A percentile compares a stretch with the other conserved stretches of the same genome.
phyloP scores from a whole-genome alignment of 441 rosid genomes.

The Cnidoscolus chayamansa region DNA sequence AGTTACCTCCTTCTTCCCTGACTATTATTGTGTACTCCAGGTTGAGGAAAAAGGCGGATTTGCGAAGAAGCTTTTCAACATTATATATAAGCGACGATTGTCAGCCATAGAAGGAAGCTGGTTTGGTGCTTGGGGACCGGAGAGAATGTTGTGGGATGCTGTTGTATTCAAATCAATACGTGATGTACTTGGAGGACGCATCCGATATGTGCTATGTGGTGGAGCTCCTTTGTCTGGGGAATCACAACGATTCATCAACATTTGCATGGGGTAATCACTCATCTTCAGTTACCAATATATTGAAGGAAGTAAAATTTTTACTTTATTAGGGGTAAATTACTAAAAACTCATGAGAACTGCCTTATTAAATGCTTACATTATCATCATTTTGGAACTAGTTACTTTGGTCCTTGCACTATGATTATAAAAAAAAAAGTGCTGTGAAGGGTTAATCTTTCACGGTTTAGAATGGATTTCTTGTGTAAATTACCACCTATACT shows the following conservation, averaged over 20 bases:
- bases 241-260: slow-evolving; percentile 86
- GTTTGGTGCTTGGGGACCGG: slow-evolving; percentile 95
- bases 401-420: no score
- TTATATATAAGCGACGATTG: slow-evolving; percentile 64
- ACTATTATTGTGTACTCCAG: slow-evolving; percentile 33
- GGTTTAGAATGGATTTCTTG: no score
- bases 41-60: slow-evolving; percentile 80
- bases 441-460: no score
- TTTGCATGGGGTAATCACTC: slow-evolving; percentile 78
- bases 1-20: slow-evolving; percentile 13
- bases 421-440: no score
- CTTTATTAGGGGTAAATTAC: background rate
- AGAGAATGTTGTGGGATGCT: slow-evolving; percentile 68
- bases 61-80: slow-evolving; percentile 59
- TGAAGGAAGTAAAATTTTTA: background rate
- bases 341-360: no score
- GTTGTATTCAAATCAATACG: slow-evolving; percentile 61
- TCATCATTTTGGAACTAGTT: no score
- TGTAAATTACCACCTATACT: no score
- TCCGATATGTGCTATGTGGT: slow-evolving; percentile 76
- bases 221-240: slow-evolving; percentile 93
- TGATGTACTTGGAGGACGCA: slow-evolving; percentile 71
- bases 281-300: slow-evolving; percentile 9
- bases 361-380: no score
- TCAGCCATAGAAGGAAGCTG: slow-evolving; percentile 89